A percentile compares a stretch with the other conserved stretches of the same genome.
Conservation (phyloP, 2,329 filamentous ascomycete genomes). For the Dryadomyces quercus-mongolicae region DNA sequence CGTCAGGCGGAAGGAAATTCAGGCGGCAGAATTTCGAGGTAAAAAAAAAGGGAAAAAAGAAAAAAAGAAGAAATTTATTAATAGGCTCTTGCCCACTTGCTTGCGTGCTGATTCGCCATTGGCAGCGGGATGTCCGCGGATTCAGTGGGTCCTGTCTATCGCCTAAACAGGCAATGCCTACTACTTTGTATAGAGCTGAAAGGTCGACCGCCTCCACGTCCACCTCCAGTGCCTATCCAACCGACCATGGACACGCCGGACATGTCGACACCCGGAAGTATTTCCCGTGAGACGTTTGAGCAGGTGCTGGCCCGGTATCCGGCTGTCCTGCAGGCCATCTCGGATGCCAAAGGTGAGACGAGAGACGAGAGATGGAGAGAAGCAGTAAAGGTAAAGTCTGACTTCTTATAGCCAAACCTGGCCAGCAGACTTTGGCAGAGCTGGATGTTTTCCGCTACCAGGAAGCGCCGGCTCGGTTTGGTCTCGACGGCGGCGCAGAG, state of each 20-base stretch:
- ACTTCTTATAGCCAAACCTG: constrained; percentile 29
- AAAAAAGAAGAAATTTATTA: neutral
- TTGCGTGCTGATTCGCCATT: neutral
- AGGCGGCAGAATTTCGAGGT: neutral
- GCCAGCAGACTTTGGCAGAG: constrained; percentile 38
- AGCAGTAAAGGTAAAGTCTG: neutral
- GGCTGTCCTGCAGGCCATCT: constrained; percentile 31
- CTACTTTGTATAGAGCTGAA: too few species aligned
- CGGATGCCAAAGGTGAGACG: constrained; percentile 28
- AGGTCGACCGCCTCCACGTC: neutral
- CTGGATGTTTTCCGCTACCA: constrained; percentile 50
- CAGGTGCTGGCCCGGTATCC: constrained; percentile 3
- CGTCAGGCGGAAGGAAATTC: neutral
- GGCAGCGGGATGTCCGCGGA: neutral
- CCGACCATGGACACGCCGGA: neutral
- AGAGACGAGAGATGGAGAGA: constrained; percentile 1
- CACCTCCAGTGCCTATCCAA: neutral
- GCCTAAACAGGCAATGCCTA: neutral
- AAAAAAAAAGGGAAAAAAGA: neutral
- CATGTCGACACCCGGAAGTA: neutral
- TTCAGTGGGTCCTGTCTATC: neutral
- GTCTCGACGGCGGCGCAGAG: constrained; percentile 18
- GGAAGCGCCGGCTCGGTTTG: constrained; percentile 36
- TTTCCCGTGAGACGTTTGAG: constrained; percentile 4
- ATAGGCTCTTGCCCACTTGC: neutral